Percentiles rank a stretch among this genome's conserved stretches.
These are phyloP conservation scores for Cystobasidium pallidum DNA, from an alignment of 1,284 basidiomycete species.

Conservation along the genomic window DNA sequence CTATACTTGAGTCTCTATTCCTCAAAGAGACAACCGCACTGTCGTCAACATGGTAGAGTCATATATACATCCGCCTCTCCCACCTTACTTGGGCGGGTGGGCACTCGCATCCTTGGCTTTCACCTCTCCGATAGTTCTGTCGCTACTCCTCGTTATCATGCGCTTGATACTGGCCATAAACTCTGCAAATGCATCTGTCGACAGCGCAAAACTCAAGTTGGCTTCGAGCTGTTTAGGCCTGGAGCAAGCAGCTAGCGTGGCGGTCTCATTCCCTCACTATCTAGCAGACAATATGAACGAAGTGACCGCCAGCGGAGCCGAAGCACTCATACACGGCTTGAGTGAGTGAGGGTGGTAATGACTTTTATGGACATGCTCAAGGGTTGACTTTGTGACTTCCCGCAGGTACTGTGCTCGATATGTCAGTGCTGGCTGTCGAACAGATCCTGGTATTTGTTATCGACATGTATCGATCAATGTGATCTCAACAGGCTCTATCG, in stretches of 20 bases:
- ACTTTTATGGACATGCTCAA: too few species aligned
- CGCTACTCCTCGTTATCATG: slow-evolving; percentile 82
- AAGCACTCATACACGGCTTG: slow-evolving; percentile 75
- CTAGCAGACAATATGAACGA: slow-evolving; percentile 81
- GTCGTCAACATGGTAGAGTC: slow-evolving; percentile 26
- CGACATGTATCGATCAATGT: slow-evolving; percentile 84
- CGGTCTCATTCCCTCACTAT: slow-evolving; percentile 82
- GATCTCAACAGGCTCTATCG: not conserved
- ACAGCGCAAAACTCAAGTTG: slow-evolving; percentile 70
- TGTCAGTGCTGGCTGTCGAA: slow-evolving; percentile 64
- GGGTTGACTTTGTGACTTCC: not conserved
- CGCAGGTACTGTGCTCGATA: slow-evolving; percentile 42
- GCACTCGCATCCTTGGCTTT: slow-evolving; percentile 64
- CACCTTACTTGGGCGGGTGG: slow-evolving; percentile 39
- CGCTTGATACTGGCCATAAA: slow-evolving; percentile 73
- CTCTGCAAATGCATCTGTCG: slow-evolving; percentile 69
- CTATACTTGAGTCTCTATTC: not conserved
- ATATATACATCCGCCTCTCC: slow-evolving; percentile 5
- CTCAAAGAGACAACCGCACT: not conserved
- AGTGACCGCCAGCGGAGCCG: slow-evolving; percentile 74
- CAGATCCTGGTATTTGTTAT: slow-evolving; percentile 87
- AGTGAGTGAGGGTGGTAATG: too few species aligned
- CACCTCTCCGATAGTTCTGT: slow-evolving; percentile 68
- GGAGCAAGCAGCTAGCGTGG: slow-evolving; percentile 75
- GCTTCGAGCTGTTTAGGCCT: slow-evolving; percentile 78